Evolutionary conservation across 2,329 filamentous ascomycete species (phyloP), one percentile per base, ranked within the genome.

Genomic region (Sarocladium kiliense): DNA sequence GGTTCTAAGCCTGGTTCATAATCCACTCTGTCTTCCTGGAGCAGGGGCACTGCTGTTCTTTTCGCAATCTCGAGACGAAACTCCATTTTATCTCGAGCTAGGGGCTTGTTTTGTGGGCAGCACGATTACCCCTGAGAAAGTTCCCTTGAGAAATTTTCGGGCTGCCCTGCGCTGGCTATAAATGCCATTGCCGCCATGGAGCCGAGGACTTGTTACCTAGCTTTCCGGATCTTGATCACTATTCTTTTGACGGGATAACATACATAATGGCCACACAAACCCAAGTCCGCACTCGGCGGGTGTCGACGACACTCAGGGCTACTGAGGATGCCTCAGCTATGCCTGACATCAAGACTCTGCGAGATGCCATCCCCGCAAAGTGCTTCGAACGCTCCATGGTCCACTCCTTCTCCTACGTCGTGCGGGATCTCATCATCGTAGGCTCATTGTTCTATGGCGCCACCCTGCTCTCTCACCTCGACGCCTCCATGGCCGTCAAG

Each of bases 351-450:
- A 74, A 75, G 64, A 74, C 74, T 49, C 69, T 78, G 59, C 67
- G 73, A 53, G 70, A 77, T 61, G 77, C 81, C 53, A 85, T 86
- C 59, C 83, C 83, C 25, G 69, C 76, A 16, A 76, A 85, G 65
- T 86, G 83, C 74, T 85, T 86, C 69, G 66, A 82, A 65, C 78
- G 79, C 3, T 79, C 79, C 26, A 72, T 76, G 49, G 58, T 71
- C 60, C 75, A 69, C 32, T 84, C 80, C 7, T 69, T 80, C 63
- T 70, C 71, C 63, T 86, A 86, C 66, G 70, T 85, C 59, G 69
- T 75, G 58, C 78, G 82, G 57, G 82, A 86, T 66, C 66, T 80
- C 56, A 58, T 72, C 63, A 75, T 82, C 66, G 74, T 77, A 57
- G 65, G 66, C 23, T 66, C 67, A 41, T 72, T 85, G 53, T 73